Evolutionary conservation across 2,329 filamentous ascomycete species (phyloP).

Genomic region (Torrubiellomyces zombiae): DNA sequence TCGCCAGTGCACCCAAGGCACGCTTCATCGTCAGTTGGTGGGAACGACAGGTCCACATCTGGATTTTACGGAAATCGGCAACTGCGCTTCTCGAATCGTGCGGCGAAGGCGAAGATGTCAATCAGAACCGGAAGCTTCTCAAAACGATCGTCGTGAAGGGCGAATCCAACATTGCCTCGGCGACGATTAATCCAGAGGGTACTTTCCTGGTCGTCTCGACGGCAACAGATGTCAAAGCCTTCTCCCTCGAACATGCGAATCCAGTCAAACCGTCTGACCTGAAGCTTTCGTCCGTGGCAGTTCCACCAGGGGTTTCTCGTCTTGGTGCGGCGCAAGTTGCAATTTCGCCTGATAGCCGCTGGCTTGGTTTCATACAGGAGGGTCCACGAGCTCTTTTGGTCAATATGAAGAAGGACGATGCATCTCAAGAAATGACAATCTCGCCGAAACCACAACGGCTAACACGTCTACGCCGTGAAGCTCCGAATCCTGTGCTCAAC

Average conservation of each 20-base stretch:
- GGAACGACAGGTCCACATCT: conserved; percentile 75
- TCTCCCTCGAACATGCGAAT: conserved; percentile 42
- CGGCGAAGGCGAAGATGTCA: conserved; percentile 24
- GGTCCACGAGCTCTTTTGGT: conserved; percentile 39
- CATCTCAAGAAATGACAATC: conserved; percentile 6
- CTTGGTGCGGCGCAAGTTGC: conserved; percentile 53
- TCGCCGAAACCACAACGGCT: conserved; percentile 28
- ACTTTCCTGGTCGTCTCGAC: conserved; percentile 64
- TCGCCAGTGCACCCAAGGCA: conserved; percentile 55
- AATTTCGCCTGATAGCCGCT: conserved; percentile 53
- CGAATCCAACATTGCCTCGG: conserved; percentile 70
- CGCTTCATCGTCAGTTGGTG: conserved; percentile 82
- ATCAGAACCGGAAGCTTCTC: conserved; percentile 45
- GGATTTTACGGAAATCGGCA: conserved; percentile 38
- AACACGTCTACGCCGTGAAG: conserved; percentile 33
- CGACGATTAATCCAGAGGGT: conserved; percentile 53
- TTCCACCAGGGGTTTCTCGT: conserved; percentile 38
- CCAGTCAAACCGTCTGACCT: conserved; percentile 39
- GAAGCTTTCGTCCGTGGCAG: conserved; percentile 51
- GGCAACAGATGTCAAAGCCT: conserved; percentile 57
- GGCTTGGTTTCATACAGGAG: conserved; percentile 49
- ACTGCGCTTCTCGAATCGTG: conserved; percentile 25
- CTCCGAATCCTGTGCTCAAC: conserved; percentile 37
- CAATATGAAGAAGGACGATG: conserved; percentile 8
- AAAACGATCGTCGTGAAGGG: conserved; percentile 53